Evolutionary conservation across 2,329 filamentous ascomycete genomes (phyloP), one percentile per base, ranked within the genome.

Genomic region (Pyrenophora graminea): DNA sequence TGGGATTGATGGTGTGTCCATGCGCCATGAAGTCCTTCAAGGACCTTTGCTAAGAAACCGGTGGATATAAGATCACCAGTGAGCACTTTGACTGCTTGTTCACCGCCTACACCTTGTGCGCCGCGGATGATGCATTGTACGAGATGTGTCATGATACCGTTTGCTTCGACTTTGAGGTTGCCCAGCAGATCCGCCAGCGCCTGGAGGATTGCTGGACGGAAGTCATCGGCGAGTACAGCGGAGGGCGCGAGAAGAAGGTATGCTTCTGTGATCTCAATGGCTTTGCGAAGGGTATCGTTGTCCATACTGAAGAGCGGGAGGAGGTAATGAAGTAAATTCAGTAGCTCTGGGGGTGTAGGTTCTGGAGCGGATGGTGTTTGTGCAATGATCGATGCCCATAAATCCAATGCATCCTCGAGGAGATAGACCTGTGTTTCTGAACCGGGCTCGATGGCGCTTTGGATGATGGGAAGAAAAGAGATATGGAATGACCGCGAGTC

Each of bases 381-480:
- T n/a, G 82, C 80, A 0, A 91, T 83, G 9, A 97, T 85, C 2
- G 88, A 84, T 30, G 83, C 81, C 93, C 93, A 97, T 3, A 99
- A 82, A 48, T 97, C 92, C 12, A 97, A 79, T 0, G 91, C 90
- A 70, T 99, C 94, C 55, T 97, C 94, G 10, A 96, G 84, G 9
- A 99, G 83, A 65, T 96, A 94, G 2, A 92, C 76, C 34, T 72
- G 70, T 3, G 69, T 74, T 17, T 73, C 70, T 1, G 90, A 94
- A 9, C 83, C 84, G 2, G 88, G 86, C 51, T 92, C 84, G 31
- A 94, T 85, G 1, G 91, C 91, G 64, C 89, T 88, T 39, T 85
- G 81, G 36, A 99, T 87, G 43, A 97, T 82, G 0, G 93, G 92
- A 15, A 96, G 76, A 61, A 97, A 89, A 45, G 92, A 80, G 13